phyloP scores from a whole-genome alignment of 2,329 filamentous ascomycete genomes.

The Scedosporium dehoogii region DNA sequence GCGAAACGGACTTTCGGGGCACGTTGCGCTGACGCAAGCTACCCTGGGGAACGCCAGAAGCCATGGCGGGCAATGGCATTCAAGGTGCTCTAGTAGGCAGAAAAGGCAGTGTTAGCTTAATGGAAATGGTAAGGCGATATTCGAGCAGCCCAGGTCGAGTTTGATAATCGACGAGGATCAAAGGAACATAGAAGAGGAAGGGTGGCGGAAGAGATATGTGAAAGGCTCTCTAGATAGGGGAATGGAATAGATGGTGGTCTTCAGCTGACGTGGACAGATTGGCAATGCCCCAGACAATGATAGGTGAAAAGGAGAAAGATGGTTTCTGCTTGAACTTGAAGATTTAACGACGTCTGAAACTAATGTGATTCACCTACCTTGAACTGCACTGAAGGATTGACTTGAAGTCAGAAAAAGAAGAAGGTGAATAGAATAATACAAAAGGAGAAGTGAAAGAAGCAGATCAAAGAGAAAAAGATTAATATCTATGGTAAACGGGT shows the following conservation, averaged over 20 bases:
- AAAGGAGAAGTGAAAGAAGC: conserved; percentile 12
- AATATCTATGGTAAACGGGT: neutral
- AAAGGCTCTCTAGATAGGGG: neutral
- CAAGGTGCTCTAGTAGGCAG: conserved; percentile 9
- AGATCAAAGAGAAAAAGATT: conserved; percentile 10
- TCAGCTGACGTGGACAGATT: neutral
- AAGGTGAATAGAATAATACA: conserved; percentile 10
- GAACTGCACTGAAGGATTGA: conserved; percentile 8
- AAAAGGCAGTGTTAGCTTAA: neutral
- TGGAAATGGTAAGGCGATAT: neutral
- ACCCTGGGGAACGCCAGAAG: conserved; percentile 41
- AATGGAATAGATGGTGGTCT: conserved; percentile 3
- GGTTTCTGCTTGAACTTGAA: neutral
- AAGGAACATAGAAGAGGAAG: neutral
- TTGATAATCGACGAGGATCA: too few species aligned
- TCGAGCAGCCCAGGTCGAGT: neutral
- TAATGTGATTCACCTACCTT: conserved; percentile 6
- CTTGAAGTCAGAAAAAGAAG: conserved; percentile 11
- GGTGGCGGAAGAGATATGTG: neutral
- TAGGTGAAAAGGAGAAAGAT: neutral
- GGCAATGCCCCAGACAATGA: neutral
- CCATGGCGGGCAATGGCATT: conserved; percentile 27
- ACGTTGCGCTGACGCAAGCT: conserved; percentile 50
- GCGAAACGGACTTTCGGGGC: conserved; percentile 27
- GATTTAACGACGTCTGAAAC: conserved; percentile 1